Percentiles rank a stretch among this genome's conserved stretches.
phyloP scores from a whole-genome alignment of 2,329 filamentous ascomycete species.

The Nothophoma quercina region DNA sequence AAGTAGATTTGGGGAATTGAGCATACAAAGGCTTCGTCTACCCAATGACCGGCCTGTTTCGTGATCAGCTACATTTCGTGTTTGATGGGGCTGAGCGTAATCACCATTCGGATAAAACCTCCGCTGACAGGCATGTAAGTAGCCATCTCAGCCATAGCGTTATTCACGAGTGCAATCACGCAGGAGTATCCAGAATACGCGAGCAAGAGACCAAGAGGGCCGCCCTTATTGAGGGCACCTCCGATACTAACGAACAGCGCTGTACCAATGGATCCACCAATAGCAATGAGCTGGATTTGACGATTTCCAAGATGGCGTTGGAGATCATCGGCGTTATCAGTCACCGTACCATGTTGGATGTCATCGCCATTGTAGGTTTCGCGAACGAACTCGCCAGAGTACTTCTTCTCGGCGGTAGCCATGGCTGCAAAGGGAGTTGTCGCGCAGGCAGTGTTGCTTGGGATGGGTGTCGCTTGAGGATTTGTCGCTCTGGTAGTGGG shows the following conservation, averaged over 20 bases:
- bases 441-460: constrained; percentile 26
- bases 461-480: constrained; percentile 14
- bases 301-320: constrained; percentile 51
- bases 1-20: too few species aligned
- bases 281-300: constrained; percentile 52
- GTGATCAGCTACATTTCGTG: neutral
- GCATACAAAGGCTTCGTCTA: constrained; percentile 70
- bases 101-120: constrained; percentile 66
- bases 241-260: constrained; percentile 69
- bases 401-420: constrained; percentile 40
- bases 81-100: neutral
- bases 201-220: constrained; percentile 63
- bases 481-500: constrained; percentile 16
- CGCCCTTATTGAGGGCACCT: constrained; percentile 59
- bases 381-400: constrained; percentile 40
- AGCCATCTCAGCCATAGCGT: constrained; percentile 71
- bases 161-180: constrained; percentile 69
- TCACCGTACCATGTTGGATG: constrained; percentile 38
- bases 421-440: constrained; percentile 37
- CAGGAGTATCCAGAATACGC: constrained; percentile 65
- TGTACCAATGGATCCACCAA: constrained; percentile 52
- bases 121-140: constrained; percentile 69
- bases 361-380: constrained; percentile 36
- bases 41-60: constrained; percentile 65
- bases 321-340: constrained; percentile 48